phyloP scores from a whole-genome alignment of 208 protist species.

The Strigomonas culicis region DNA sequence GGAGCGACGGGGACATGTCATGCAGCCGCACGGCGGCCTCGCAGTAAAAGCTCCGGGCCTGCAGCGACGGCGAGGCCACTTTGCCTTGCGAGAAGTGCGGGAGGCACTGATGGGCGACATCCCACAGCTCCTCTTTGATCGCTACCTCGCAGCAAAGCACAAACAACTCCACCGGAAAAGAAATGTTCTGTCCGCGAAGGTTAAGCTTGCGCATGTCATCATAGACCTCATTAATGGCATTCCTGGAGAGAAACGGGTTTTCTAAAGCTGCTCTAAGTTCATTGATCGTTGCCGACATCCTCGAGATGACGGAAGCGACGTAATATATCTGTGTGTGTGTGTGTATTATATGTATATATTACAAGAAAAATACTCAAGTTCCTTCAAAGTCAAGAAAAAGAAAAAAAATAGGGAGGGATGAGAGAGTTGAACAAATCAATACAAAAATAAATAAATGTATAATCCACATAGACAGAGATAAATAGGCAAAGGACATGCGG shows the following conservation, averaged over 20 bases:
- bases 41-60: conserved; percentile 58
- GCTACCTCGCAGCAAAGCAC: conserved; percentile 74
- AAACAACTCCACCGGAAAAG: conserved; percentile 34
- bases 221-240: no score
- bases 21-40: conserved; percentile 50
- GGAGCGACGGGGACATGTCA: conserved; percentile 24
- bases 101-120: conserved; percentile 39
- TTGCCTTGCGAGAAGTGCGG: conserved; percentile 18
- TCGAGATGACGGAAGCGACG: no score
- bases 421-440: not conserved
- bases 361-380: conserved; percentile 8
- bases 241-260: no score
- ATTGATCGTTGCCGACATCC: no score
- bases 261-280: no score
- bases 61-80: conserved; percentile 37
- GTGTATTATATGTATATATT: no score
- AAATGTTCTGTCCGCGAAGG: no score
- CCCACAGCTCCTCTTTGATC: conserved; percentile 59
- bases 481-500: no score
- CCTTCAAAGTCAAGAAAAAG: conserved; percentile 13
- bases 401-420: conserved; percentile 11
- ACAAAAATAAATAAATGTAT: not conserved
- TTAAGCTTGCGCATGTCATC: no score
- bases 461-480: not conserved
- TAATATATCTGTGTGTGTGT: no score